Evolutionary conservation across 2,329 filamentous ascomycete genomes (phyloP).

Genomic region (Podosphaera fusca): DNA sequence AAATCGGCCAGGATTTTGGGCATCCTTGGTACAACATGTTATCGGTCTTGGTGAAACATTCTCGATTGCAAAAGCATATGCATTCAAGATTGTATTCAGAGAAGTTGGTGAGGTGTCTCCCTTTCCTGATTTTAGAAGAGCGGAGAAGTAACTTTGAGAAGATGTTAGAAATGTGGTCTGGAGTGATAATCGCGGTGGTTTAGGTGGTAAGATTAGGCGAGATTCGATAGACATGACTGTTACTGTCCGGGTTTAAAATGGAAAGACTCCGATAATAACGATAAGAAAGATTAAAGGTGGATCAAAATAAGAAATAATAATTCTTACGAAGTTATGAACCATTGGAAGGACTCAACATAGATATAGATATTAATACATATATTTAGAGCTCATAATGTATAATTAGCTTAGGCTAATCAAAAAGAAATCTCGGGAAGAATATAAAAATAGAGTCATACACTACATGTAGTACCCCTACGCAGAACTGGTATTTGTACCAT

Average conservation of each 20-base stretch:
- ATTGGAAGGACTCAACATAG: no score
- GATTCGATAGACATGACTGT: slow-evolving; percentile 12
- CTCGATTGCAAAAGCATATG: slow-evolving; percentile 39
- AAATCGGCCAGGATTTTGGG: slow-evolving; percentile 15
- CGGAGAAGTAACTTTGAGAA: slow-evolving; percentile 20
- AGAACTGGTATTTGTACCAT: no score
- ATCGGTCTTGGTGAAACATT: slow-evolving; percentile 27
- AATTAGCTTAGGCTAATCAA: no score
- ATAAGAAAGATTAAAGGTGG: no score
- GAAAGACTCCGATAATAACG: no score
- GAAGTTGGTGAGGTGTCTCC: slow-evolving; percentile 36
- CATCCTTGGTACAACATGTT: slow-evolving; percentile 12
- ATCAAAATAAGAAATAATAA: no score
- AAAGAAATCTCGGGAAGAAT: no score
- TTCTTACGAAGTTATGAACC: no score
- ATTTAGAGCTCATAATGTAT: no score
- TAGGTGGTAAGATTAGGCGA: slow-evolving; percentile 12
- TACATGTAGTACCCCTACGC: no score
- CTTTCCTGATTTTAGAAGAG: slow-evolving; percentile 21
- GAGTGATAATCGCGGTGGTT: slow-evolving; percentile 29
- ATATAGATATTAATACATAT: no score
- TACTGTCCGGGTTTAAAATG: slow-evolving; percentile 2
- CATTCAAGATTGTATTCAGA: slow-evolving; percentile 43
- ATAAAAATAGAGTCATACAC: no score
- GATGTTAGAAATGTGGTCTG: slow-evolving; percentile 26